These are phyloP conservation scores for Leersia perrieri DNA, from an alignment of 176 grass and related monocot genomes.

Conservation along the genomic window DNA sequence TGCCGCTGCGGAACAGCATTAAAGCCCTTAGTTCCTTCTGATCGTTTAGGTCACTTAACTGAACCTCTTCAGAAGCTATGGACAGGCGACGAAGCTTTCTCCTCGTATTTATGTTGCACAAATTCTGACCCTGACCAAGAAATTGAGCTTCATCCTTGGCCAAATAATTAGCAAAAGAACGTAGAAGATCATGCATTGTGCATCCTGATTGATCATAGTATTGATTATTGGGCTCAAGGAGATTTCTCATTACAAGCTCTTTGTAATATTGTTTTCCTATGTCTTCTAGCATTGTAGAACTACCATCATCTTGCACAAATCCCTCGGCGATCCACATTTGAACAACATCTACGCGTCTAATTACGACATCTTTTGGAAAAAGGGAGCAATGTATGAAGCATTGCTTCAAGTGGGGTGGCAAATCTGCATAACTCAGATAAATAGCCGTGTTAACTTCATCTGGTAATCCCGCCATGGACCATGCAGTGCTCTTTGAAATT, in stretches of 20 bases:
- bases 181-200: constrained; percentile 56
- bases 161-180: constrained; percentile 38
- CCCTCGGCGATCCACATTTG: constrained; percentile 43
- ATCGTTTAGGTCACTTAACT: not conserved
- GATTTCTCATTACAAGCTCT: constrained; percentile 42
- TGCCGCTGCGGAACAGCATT: constrained; percentile 31
- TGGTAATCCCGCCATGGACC: constrained; percentile 41
- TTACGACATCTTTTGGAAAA: constrained; percentile 38
- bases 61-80: constrained; percentile 15
- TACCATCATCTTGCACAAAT: constrained; percentile 39
- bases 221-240: constrained; percentile 27
- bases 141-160: constrained; percentile 30
- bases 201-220: constrained; percentile 21
- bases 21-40: constrained; percentile 42
- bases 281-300: constrained; percentile 20
- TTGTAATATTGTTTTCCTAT: constrained; percentile 40
- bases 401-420: constrained; percentile 47
- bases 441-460: constrained; percentile 39
- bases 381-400: constrained; percentile 50
- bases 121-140: constrained; percentile 18
- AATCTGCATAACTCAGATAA: constrained; percentile 49
- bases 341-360: constrained; percentile 23
- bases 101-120: constrained; percentile 5
- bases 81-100: constrained; percentile 35
- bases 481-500: constrained; percentile 36